Evolutionary conservation across 352 stramenopile genomes (phyloP), one percentile per base, ranked within the genome.

Genomic region (Phytopythium delawarense): DNA sequence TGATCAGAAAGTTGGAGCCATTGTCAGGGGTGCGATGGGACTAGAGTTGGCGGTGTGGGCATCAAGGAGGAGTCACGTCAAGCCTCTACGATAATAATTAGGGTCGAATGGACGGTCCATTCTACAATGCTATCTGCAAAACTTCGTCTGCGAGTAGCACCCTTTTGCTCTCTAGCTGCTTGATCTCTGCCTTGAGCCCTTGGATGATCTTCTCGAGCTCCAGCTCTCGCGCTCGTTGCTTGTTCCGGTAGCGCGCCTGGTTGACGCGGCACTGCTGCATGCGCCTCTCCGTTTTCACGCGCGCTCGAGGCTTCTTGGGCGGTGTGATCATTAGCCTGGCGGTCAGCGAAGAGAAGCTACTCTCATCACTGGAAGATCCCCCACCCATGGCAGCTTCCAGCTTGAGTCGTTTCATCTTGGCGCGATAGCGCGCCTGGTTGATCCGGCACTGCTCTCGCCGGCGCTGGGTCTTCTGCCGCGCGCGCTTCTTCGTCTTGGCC

Each of bases 371-470:
- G 48, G 21, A 30, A 2, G 21, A 37, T 13, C 25, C 15, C 1
- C 25, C 49, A 6, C 25, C 4, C 49, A 11, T 15, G 25, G 18
- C 12, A 12, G 49, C 49, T 2, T 55, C 49, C 9, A 55, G 16
- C 13, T n/a, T 55, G 25, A 5, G 23, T 21, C 49, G 49, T 25
- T 55, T 55, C 25, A 55, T 64, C 48, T 67, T 75, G 42, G 60
- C 69, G 21, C 70, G 59, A 49, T 77, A 77, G 16, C 66, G 52
- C 39, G 66, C 70, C 32, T 77, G 70, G 55, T 77, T 77, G 12
- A 34, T 48, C 15, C 70, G 66, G 48, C 70, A 77, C 50, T 74
- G 66, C 37, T 77, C 62, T n/a, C 67, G 63, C 8, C 70, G 66
- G 7, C 70, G 63, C 3, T 68, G 64, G 0, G 69, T 74, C 64